A percentile compares a stretch with the other conserved stretches of the same genome.
Conservation (phyloP, 2,329 filamentous ascomycete genomes). For the Fusarium siculi region DNA sequence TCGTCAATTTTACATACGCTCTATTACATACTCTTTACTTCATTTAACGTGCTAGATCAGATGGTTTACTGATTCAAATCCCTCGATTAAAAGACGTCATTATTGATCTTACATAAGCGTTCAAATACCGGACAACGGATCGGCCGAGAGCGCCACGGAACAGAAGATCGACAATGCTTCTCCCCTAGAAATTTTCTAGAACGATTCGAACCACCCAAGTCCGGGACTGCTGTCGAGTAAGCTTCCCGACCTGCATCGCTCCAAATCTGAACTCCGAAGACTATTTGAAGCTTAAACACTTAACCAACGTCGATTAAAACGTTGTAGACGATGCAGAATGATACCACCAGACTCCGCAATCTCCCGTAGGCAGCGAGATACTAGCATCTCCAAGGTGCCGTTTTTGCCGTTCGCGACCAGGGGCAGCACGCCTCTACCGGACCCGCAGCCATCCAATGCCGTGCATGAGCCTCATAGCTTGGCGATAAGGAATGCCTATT, state of each 20-base stretch:
- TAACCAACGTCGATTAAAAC: background rate
- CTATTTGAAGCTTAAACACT: background rate
- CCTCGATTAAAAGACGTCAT: background rate
- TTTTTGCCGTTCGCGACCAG: background rate
- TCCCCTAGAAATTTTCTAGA: constrained; percentile 14
- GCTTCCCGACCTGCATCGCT: background rate
- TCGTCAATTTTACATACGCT: background rate
- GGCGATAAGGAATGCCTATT: background rate
- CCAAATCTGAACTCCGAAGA: background rate
- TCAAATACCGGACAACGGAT: background rate
- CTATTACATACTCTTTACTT: background rate
- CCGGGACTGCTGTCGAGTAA: background rate
- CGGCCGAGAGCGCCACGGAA: background rate
- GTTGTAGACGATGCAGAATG: background rate
- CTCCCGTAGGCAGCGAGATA: background rate
- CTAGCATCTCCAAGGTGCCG: background rate
- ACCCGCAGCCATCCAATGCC: background rate
- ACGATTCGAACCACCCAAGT: background rate
- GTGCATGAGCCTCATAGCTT: constrained; percentile 5
- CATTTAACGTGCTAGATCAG: background rate
- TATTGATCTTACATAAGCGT: background rate
- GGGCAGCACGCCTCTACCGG: background rate
- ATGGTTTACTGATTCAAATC: background rate
- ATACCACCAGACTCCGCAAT: background rate
- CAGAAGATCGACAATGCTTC: background rate